Conservation (phyloP, 1,284 basidiomycete species). For the Phenoliferia sp. region DNA sequence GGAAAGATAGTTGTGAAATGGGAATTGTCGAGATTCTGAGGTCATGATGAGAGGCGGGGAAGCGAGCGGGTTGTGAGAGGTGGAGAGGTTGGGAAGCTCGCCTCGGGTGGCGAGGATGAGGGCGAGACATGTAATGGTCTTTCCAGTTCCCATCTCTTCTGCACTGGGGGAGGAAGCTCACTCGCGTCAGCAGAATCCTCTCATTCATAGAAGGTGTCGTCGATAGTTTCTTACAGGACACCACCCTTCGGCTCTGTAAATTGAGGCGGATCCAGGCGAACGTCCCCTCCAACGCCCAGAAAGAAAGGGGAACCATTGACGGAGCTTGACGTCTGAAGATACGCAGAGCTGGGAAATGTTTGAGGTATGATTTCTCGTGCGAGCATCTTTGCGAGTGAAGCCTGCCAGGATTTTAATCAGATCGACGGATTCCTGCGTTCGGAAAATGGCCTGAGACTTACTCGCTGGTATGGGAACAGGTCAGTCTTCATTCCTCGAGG, state of each 20-base stretch:
- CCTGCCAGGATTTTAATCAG: conserved; percentile 1
- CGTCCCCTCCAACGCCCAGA: background rate
- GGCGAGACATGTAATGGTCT: conserved; percentile 45
- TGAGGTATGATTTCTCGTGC: conserved; percentile 31
- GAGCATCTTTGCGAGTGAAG: conserved; percentile 34
- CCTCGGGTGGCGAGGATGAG: conserved; percentile 40
- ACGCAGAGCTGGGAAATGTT: conserved; percentile 11
- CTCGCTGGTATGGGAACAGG: conserved; percentile 18
- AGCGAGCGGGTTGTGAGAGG: conserved; percentile 24
- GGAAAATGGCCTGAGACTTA: background rate
- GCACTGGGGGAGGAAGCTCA: conserved; percentile 29
- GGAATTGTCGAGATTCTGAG: conserved; percentile 34
- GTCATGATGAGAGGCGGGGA: conserved; percentile 37
- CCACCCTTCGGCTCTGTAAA: conserved; percentile 26
- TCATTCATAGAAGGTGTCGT: no score
- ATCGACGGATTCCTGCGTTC: background rate
- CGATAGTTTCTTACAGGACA: conserved; percentile 14
- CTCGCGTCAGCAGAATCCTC: no score
- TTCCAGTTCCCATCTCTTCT: conserved; percentile 48
- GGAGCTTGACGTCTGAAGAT: background rate
- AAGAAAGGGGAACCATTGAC: background rate
- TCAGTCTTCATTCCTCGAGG: conserved; percentile 14
- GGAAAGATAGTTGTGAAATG: conserved; percentile 29
- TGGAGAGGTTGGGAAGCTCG: conserved; percentile 12
- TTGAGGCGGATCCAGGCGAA: conserved; percentile 4